These are phyloP conservation scores for Leccinum longicurvipes DNA, from an alignment of 768 basidiomycete species.

Conservation along the genomic window DNA sequence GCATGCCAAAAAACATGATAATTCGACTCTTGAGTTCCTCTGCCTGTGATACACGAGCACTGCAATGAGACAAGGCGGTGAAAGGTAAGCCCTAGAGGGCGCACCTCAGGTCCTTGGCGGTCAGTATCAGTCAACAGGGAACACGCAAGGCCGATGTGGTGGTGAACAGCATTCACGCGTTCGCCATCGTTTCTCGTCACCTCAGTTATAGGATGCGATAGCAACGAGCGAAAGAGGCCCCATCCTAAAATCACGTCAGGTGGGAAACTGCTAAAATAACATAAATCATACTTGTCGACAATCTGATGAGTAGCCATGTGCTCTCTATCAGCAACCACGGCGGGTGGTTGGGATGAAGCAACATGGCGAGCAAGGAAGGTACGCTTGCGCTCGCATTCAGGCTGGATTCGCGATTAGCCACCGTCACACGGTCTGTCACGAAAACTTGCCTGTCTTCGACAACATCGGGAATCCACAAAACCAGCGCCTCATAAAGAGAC, in stretches of 20 bases:
- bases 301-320: constrained; percentile 47
- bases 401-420: constrained; percentile 24
- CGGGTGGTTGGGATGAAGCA: constrained; percentile 54
- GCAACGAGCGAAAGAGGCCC: constrained; percentile 40
- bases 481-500: constrained; percentile 52
- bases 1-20: constrained; percentile 39
- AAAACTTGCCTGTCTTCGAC: constrained; percentile 33
- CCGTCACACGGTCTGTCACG: background rate
- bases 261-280: background rate
- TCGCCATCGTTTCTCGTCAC: constrained; percentile 16
- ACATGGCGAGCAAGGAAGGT: constrained; percentile 39
- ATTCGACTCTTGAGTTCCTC: constrained; percentile 36
- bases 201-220: constrained; percentile 35
- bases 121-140: constrained; percentile 43
- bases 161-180: constrained; percentile 26
- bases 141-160: constrained; percentile 50
- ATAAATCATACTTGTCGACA: constrained; percentile 43
- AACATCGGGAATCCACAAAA: constrained; percentile 46
- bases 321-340: constrained; percentile 46
- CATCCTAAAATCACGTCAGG: constrained; percentile 37
- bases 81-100: background rate
- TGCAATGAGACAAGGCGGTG: background rate
- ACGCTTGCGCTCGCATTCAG: constrained; percentile 38
- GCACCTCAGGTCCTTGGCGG: constrained; percentile 41
- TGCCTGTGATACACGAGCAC: constrained; percentile 26